phyloP scores from a whole-genome alignment of 176 grass and related monocot species.

The Bromus sterilis region DNA sequence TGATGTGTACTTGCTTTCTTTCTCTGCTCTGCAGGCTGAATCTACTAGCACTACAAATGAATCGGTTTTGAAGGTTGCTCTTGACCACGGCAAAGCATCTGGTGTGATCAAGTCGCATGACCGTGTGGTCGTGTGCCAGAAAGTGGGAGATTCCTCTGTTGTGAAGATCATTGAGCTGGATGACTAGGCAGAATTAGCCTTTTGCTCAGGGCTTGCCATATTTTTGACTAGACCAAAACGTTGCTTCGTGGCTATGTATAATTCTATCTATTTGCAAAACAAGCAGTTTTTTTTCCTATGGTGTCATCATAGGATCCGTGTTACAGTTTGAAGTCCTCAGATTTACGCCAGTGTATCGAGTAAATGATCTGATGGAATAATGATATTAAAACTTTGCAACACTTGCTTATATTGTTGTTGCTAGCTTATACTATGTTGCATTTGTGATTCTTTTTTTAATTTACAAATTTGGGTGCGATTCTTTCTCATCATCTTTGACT shows the following conservation, averaged over 20 bases:
- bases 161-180: slow-evolving; percentile 99
- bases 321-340: neutral
- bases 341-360: neutral
- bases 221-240: slow-evolving; percentile 27
- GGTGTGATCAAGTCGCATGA: slow-evolving; percentile 94
- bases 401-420: neutral
- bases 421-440: neutral
- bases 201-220: slow-evolving; percentile 11
- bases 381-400: neutral
- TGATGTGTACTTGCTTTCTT: neutral
- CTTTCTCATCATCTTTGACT: no score
- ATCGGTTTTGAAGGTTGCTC: slow-evolving; percentile 93
- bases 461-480: no score
- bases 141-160: slow-evolving; percentile 87
- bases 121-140: slow-evolving; percentile 92
- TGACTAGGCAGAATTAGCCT: slow-evolving; percentile 32
- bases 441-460: neutral
- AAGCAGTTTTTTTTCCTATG: slow-evolving; percentile 22
- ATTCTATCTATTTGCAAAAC: slow-evolving; percentile 19
- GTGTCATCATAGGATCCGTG: slow-evolving; percentile 5
- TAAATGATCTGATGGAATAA: slow-evolving; percentile 23
- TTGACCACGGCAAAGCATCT: slow-evolving; percentile 88
- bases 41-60: slow-evolving; percentile 75
- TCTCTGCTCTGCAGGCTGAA: slow-evolving; percentile 53
- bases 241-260: slow-evolving; percentile 21